Percentiles rank a stretch among this genome's conserved stretches.
Evolutionary conservation across 1,139 yeast genomes (phyloP).

Genomic region (Sugiyamaella xylanicola): DNA sequence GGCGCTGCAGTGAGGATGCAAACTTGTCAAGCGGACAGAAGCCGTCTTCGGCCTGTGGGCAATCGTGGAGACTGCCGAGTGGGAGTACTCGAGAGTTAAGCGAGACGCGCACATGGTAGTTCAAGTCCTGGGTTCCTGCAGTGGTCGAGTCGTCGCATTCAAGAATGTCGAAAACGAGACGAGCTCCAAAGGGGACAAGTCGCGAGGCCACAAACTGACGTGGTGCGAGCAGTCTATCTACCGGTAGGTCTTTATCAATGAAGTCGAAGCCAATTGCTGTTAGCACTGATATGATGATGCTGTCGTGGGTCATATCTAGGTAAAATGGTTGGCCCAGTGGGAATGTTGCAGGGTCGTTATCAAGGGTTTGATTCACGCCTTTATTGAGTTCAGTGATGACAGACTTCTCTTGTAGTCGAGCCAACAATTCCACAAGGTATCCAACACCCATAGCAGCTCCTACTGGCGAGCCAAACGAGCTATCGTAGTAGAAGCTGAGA

Average conservation of each 20-base stretch:
- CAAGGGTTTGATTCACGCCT: conserved; percentile 45
- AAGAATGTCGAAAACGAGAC: conserved; percentile 46
- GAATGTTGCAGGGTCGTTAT: conserved; percentile 38
- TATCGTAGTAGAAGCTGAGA: conserved; percentile 47
- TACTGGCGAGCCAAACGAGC: conserved; percentile 44
- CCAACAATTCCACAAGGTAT: conserved; percentile 45
- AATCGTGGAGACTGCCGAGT: conserved; percentile 41
- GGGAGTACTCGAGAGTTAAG: conserved; percentile 48
- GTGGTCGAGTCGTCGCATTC: conserved; percentile 39
- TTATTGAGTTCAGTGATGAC: conserved; percentile 35
- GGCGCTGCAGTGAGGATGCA: conserved; percentile 40
- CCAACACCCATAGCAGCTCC: conserved; percentile 49
- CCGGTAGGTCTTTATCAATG: conserved; percentile 42
- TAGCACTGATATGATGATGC: conserved; percentile 44
- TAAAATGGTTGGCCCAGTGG: conserved; percentile 48
- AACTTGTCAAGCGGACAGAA: conserved; percentile 43
- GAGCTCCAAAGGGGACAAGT: conserved; percentile 49
- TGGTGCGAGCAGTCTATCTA: conserved; percentile 44
- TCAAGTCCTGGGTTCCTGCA: conserved; percentile 22
- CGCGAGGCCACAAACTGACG: conserved; percentile 47
- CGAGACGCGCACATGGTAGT: conserved; percentile 40
- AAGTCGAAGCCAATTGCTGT: conserved; percentile 46
- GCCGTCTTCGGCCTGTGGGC: conserved; percentile 43
- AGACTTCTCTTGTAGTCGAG: conserved; percentile 39
- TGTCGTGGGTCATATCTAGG: conserved; percentile 49